Percentiles rank a stretch among this genome's conserved stretches.
Conservation (phyloP, 805 yeast genomes). For the Cyberlindnera bimundalis region DNA sequence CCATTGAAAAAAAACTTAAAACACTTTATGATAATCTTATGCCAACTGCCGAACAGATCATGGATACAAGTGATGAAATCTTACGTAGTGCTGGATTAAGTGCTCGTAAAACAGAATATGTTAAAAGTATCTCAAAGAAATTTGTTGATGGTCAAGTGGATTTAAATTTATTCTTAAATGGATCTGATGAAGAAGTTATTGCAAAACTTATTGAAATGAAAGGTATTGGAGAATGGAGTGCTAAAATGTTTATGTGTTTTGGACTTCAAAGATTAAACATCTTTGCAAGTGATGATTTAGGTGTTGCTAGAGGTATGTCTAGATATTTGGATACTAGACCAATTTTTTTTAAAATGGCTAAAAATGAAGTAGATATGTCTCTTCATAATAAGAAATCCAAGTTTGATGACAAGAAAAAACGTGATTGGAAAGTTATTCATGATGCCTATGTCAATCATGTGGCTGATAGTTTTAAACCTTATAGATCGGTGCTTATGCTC, state of each 20-base stretch:
- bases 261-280: conserved; percentile 64
- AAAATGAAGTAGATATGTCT: conserved; percentile 36
- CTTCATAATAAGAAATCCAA: conserved; percentile 33
- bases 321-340: conserved; percentile 56
- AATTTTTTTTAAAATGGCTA: conserved; percentile 42
- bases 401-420: conserved; percentile 37
- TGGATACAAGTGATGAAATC: conserved; percentile 39
- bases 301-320: conserved; percentile 79
- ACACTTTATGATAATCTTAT: conserved; percentile 33
- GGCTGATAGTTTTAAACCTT: conserved; percentile 62
- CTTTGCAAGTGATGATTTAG: conserved; percentile 77
- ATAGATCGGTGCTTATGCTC: conserved; percentile 63
- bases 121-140: conserved; percentile 49
- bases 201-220: conserved; percentile 51
- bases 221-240: conserved; percentile 85
- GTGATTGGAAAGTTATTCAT: conserved; percentile 66
- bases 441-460: conserved; percentile 54
- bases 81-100: conserved; percentile 65
- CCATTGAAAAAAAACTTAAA: conserved; percentile 51
- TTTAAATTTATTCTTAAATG: conserved; percentile 34
- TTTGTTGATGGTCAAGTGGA: conserved; percentile 39
- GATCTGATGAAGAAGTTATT: conserved; percentile 43
- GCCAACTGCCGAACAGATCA: conserved; percentile 43
- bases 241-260: conserved; percentile 80
- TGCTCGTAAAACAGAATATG: conserved; percentile 60